These are phyloP conservation scores for Sherardia arvensis DNA, from an alignment of 257 asterid species.

Conservation along the genomic window DNA sequence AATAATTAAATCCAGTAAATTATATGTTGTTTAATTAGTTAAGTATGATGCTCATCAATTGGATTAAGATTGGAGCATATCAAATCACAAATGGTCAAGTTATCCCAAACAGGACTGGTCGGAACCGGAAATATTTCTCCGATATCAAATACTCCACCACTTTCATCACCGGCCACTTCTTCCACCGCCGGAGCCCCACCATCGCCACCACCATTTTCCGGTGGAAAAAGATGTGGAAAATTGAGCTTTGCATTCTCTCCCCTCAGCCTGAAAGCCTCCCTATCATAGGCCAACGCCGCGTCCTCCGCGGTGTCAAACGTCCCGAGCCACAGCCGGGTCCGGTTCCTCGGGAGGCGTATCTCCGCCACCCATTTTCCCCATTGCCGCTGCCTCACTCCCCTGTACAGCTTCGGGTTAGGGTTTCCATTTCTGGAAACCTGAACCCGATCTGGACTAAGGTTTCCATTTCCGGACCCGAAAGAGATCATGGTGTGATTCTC, in stretches of 20 bases:
- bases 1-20: background rate
- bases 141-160: background rate
- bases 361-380: conserved; percentile 62
- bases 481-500: conserved; percentile 28
- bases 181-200: background rate
- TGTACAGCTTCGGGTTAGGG: conserved; percentile 19
- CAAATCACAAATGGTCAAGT: conserved; percentile 4
- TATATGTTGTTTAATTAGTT: background rate
- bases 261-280: conserved; percentile 37
- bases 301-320: conserved; percentile 35
- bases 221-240: conserved; percentile 32
- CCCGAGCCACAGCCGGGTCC: conserved; percentile 49
- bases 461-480: conserved; percentile 13
- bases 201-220: background rate
- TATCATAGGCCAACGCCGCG: conserved; percentile 45
- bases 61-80: background rate
- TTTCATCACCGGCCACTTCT: background rate
- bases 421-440: background rate
- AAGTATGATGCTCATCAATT: background rate
- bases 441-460: background rate
- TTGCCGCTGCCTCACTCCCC: conserved; percentile 50
- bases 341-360: conserved; percentile 40
- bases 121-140: conserved; percentile 1
- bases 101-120: conserved; percentile 7
- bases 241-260: conserved; percentile 33